Conservation (phyloP, 1,284 basidiomycete species). For the Porodaedalea pini region DNA sequence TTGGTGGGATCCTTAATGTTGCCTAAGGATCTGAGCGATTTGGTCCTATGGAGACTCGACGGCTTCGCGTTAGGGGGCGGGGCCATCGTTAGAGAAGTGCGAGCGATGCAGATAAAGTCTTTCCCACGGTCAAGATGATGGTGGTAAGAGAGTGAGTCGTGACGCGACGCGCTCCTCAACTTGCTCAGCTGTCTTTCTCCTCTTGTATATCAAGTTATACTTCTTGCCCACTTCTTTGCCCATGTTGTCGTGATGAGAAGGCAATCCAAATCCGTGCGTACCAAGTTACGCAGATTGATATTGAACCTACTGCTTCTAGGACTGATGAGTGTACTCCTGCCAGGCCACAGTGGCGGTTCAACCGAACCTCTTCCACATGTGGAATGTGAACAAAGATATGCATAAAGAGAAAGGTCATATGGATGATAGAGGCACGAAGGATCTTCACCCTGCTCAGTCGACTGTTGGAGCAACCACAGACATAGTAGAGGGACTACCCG, state of each 20-base stretch:
- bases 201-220: not conserved
- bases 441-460: not conserved
- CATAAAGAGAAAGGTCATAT: not conserved
- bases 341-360: not conserved
- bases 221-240: not conserved
- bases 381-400: not conserved
- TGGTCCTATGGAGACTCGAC: too few species aligned
- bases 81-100: too few species aligned
- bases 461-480: too few species aligned
- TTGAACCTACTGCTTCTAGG: too few species aligned
- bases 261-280: slow-evolving; percentile 4
- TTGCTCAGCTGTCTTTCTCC: not conserved
- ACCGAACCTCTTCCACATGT: slow-evolving; percentile 15
- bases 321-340: not conserved
- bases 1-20: too few species aligned
- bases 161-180: slow-evolving; percentile 1
- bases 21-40: too few species aligned
- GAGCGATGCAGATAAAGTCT: too few species aligned
- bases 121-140: too few species aligned
- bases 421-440: not conserved
- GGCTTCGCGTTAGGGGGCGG: too few species aligned
- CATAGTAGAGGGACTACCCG: too few species aligned
- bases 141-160: too few species aligned
- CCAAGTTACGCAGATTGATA: not conserved
- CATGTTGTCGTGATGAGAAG: slow-evolving; percentile 1